Percentiles rank a stretch among this genome's conserved stretches.
Evolutionary conservation across 2,329 filamentous ascomycete species (phyloP).

Genomic region (Byssoonygena ceratinophila): DNA sequence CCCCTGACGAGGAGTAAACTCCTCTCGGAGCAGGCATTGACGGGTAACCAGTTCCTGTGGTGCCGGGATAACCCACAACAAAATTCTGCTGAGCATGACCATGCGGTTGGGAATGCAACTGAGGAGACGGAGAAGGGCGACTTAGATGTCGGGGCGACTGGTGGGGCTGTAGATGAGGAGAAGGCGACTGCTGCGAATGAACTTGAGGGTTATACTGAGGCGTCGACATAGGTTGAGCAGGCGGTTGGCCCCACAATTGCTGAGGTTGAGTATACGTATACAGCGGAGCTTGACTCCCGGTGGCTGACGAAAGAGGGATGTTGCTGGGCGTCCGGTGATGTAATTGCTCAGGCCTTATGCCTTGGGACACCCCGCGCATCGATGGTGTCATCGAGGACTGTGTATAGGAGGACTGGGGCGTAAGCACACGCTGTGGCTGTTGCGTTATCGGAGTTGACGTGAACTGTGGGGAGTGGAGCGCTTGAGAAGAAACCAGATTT

Average conservation of each 20-base stretch:
- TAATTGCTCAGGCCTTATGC: slow-evolving; percentile 51
- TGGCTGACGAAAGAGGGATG: slow-evolving; percentile 45
- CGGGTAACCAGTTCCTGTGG: slow-evolving; percentile 26
- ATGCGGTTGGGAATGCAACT: slow-evolving; percentile 26
- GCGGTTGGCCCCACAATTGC: slow-evolving; percentile 51
- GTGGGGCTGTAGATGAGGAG: slow-evolving; percentile 28
- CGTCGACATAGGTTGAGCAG: slow-evolving; percentile 47
- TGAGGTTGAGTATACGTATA: slow-evolving; percentile 46
- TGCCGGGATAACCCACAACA: slow-evolving; percentile 29
- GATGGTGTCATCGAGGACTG: slow-evolving; percentile 62
- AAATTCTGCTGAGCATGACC: slow-evolving; percentile 30
- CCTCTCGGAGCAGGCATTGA: slow-evolving; percentile 26
- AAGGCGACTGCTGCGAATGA: slow-evolving; percentile 32
- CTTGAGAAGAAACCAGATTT: slow-evolving; percentile 25
- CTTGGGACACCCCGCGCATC: slow-evolving; percentile 57
- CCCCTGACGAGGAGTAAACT: slow-evolving; percentile 32
- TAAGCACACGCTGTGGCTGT: slow-evolving; percentile 35
- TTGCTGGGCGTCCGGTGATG: slow-evolving; percentile 56
- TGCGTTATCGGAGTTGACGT: slow-evolving; percentile 34
- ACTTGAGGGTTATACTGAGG: slow-evolving; percentile 43
- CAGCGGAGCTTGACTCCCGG: slow-evolving; percentile 35
- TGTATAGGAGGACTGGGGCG: slow-evolving; percentile 54
- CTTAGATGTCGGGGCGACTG: slow-evolving; percentile 37
- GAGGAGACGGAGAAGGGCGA: slow-evolving; percentile 26
- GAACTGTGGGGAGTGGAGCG: slow-evolving; percentile 33